Conservation (phyloP, 106 monocot genomes). For the Acorus gramineus region DNA sequence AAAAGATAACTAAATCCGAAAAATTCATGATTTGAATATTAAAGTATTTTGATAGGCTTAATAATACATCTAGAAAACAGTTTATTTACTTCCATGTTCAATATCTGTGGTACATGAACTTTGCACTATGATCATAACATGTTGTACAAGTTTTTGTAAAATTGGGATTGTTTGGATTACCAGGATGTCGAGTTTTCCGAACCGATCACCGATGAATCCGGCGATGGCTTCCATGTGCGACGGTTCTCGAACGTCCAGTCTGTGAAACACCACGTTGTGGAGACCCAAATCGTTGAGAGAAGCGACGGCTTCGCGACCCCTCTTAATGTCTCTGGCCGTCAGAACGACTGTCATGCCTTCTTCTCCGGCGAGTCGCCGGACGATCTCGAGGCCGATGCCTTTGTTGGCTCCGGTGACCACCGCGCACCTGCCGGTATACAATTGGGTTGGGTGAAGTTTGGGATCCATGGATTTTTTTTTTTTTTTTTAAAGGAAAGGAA, state of each 20-base stretch:
- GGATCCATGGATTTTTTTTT: background rate
- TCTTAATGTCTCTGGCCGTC: slow-evolving; percentile 39
- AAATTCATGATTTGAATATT: too few relatives aligned
- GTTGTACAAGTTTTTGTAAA: too few relatives aligned
- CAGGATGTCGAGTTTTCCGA: slow-evolving; percentile 62
- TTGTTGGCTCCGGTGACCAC: slow-evolving; percentile 77
- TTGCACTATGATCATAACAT: too few relatives aligned
- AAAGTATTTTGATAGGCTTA: too few relatives aligned
- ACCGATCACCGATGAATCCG: slow-evolving; percentile 15
- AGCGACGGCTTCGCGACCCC: slow-evolving; percentile 26
- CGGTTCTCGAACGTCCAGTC: slow-evolving; percentile 40
- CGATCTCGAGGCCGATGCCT: slow-evolving; percentile 53
- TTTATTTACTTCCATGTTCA: too few relatives aligned
- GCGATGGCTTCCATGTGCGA: slow-evolving; percentile 22
- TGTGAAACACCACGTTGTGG: slow-evolving; percentile 32
- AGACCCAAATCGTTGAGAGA: slow-evolving; percentile 20
- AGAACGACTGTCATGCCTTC: slow-evolving; percentile 42
- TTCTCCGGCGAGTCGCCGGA: slow-evolving; percentile 30
- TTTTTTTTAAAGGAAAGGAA: background rate
- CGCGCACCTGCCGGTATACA: slow-evolving; percentile 23
- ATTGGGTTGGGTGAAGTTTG: background rate
- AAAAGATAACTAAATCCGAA: too few relatives aligned
- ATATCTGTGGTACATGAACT: too few relatives aligned
- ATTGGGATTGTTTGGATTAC: slow-evolving; percentile 4
- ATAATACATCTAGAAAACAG: too few relatives aligned